Base-by-base conservation (phyloP, 2,329 filamentous ascomycete genomes). In the Aureobasidium subglaciale region DNA sequence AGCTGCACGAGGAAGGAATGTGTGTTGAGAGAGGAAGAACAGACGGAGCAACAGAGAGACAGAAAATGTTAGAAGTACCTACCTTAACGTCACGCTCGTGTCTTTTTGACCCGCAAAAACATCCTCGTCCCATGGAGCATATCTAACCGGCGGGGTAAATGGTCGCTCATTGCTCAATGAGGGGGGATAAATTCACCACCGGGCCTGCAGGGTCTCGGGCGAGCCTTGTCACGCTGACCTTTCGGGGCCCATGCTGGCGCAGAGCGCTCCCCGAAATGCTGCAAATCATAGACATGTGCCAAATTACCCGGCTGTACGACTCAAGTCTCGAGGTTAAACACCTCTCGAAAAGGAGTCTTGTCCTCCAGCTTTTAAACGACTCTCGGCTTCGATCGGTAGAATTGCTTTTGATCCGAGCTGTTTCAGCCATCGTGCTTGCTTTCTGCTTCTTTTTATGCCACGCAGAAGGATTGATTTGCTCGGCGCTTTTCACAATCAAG, bases 81-180 rank as follows among this genome's bases (percentile, higher is more conserved):
- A 54, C 38, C 50, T 54, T 29, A 25, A 54, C 50, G 38, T 54
- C 38, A 42, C 10, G 18, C 29, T 54, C 37, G 38, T 42, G 50
- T 54, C 29, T 43, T 54, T 54, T 34, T 43, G 50, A 54, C 50
- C 38, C 50, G 48, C 48, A 52, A 53, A 50, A 53, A 41, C 27
- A 53, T 53, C n/a, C 22, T 53, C 27, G 16, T n/a, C 29, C 25
- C 48, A 32, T 30, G 25, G 35, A 30, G 37, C 48, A 53, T 53
- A 53, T 53, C 48, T 53, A 53, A 40, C 38, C 50, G 50, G 50
- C 38, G 50, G 50, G 50, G 50, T 43, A 54, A 54, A 16, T 54
- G 30, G 43, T 34, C 37, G 48, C 27, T 53, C n/a, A 30, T 34
- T 27, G 48, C 27, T 53, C n/a, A 30, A 54, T 50, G 38, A 27